Percentiles rank a stretch among this genome's conserved stretches.
Evolutionary conservation across 1,139 yeast species (phyloP).

Genomic region (Scheffersomyces cryptocercus): DNA sequence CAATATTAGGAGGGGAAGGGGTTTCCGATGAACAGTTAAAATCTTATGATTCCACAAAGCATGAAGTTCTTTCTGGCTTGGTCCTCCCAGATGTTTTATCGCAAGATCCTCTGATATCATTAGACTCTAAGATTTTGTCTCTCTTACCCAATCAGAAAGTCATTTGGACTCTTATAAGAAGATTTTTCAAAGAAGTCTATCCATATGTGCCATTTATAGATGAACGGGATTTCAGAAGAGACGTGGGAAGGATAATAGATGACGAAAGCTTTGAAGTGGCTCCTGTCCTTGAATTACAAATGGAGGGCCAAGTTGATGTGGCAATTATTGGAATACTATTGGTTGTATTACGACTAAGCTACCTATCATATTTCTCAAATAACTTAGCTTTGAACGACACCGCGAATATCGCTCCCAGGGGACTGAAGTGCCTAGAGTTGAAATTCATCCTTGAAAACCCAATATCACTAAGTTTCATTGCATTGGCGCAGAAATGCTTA

Average conservation of each 20-base stretch:
- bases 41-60: neutral
- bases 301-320: slow-evolving; percentile 1
- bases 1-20: neutral
- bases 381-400: neutral
- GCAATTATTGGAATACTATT: slow-evolving; percentile 3
- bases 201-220: slow-evolving; percentile 11
- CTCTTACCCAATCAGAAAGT: neutral
- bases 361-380: slow-evolving; percentile 2
- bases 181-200: slow-evolving; percentile 10
- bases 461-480: neutral
- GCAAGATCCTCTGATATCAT: neutral
- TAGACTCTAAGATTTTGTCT: neutral
- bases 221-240: slow-evolving; percentile 5
- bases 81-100: neutral
- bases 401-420: neutral
- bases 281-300: neutral
- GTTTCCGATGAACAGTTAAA: neutral
- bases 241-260: slow-evolving; percentile 1
- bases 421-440: neutral
- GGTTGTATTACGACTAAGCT: slow-evolving; percentile 1
- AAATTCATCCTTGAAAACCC: neutral
- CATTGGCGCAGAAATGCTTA: slow-evolving; percentile 1
- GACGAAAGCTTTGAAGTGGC: neutral
- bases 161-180: slow-evolving; percentile 8
- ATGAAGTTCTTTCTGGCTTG: neutral